Evolutionary conservation across 768 basidiomycete genomes (phyloP), one percentile per base, ranked within the genome.

Genomic region (Hygrophoropsis aurantiaca): DNA sequence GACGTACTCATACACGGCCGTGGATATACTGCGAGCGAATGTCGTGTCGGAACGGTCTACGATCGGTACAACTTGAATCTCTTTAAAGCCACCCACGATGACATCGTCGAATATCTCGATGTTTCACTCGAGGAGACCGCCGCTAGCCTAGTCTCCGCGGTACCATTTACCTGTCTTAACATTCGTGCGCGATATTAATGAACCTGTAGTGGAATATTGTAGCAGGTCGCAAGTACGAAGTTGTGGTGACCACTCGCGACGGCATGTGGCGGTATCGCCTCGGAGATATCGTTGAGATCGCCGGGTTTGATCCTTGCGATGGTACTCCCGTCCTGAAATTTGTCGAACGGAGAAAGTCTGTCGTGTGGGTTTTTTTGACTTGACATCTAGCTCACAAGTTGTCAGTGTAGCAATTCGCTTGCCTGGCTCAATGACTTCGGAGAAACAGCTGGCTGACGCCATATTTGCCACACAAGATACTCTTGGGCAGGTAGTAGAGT

Each of bases 71-170:
- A 48, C 13, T 47, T 36, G 3, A 54, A 55, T 19, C 46, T 37
- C 8, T 57, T 55, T 10, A 58, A 56, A 30, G 42, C 55, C 24
- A 35, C 49, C 13, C 6, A 2, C 15, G 8, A 11, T 2, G 44
- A 43, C 4, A 51, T 58, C n/a, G 16, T 55, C 1, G 58, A 58
- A 42, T 62, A 56, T 24, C 40, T 62, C 24, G 56, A 58, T 5
- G 26, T 52, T 7, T 27, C 52, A 4, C 30, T 25, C 15, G 54
- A 47, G 3, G 49, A 44, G 32, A 41, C 39, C 18, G 46, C 48
- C n/a, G n/a, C 32, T 42, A 56, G 11, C 50, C 23, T 36, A 11
- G 11, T 16, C 37, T 46, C 10, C 15, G 33, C 13, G 13, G 43
- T 44, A 33, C 3, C 30, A 47, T 44, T 16, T 3, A 3, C 21